Conservation (phyloP, 1,139 yeast genomes). For the Ogataea hybrid region DNA sequence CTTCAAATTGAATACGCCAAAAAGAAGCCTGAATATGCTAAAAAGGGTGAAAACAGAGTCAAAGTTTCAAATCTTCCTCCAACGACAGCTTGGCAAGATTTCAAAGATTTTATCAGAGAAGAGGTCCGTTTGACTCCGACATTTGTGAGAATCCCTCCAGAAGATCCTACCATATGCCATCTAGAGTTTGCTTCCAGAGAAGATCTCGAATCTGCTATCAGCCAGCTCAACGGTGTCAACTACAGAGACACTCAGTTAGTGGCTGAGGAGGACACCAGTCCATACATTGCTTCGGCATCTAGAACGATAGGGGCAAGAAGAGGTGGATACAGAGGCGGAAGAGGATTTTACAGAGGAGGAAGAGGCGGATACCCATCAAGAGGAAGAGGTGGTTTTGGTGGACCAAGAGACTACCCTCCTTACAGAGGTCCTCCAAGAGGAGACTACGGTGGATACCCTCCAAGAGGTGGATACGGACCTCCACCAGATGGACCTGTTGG, state of each 20-base stretch:
- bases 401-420: slow-evolving; percentile 37
- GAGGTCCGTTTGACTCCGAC: slow-evolving; percentile 63
- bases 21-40: slow-evolving; percentile 43
- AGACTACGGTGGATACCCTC: slow-evolving; percentile 29
- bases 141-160: slow-evolving; percentile 69
- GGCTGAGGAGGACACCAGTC: slow-evolving; percentile 77
- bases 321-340: slow-evolving; percentile 35
- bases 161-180: slow-evolving; percentile 68
- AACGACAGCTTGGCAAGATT: slow-evolving; percentile 81
- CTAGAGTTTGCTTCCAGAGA: slow-evolving; percentile 75
- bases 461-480: slow-evolving; percentile 37
- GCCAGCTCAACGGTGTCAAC: slow-evolving; percentile 66
- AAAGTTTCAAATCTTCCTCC: slow-evolving; percentile 68
- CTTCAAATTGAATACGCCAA: slow-evolving; percentile 69
- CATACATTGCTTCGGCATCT: slow-evolving; percentile 66
- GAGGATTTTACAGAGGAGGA: slow-evolving; percentile 35
- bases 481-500: slow-evolving; percentile 34
- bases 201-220: slow-evolving; percentile 67
- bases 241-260: slow-evolving; percentile 63
- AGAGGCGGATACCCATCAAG: slow-evolving; percentile 41
- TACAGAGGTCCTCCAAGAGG: slow-evolving; percentile 36
- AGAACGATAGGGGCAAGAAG: slow-evolving; percentile 47
- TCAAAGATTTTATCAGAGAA: slow-evolving; percentile 76
- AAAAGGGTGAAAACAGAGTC: slow-evolving; percentile 72
- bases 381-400: slow-evolving; percentile 33